Evolutionary conservation across 2,329 filamentous ascomycete genomes (phyloP), one percentile per base, ranked within the genome.

Genomic region (Talaromyces funiculosus): DNA sequence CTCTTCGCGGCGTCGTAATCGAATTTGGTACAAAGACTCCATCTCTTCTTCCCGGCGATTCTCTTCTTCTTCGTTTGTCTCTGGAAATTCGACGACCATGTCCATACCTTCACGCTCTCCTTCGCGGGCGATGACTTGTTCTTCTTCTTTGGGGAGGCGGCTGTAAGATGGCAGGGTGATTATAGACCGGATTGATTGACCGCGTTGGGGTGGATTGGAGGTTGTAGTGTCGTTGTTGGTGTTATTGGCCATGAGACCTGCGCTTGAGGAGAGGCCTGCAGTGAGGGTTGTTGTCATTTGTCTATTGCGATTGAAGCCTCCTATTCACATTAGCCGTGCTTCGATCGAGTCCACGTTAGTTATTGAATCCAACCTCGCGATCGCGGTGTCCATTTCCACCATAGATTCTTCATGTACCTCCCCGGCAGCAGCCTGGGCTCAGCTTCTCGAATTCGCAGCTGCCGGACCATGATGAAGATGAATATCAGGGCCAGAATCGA

Each of bases 101-200:
- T 99, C 94, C 67, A 99, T 91, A 7, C 94, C 94, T 57, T 83
- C 93, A 62, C 94, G 84, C 72, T 99, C 94, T 54, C 94, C 94
- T 73, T 96, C 94, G 4, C 92, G 84, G 7, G 87, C 94, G 53
- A 97, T 81, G 1, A 97, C 86, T 66, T 87, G 87, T 73, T 99
- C 94, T 49, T 85, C 87, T 20, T 89, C 87, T 54, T 85, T 82
- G 0, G 91, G 85, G 29, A 85, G 85, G 16, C 82, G 83, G 2
- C 89, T 87, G 73, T 99, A 99, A 0, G 90, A 84, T 0, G 94
- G 94, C 2, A 99, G 78, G 0, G 94, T 97, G 83, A 97, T 94
- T 60, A 97, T 86, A n/a, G 91, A 96, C 59, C 93, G 87, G 4
- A 97, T 82, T 8, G 90, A 95, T 1, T 90, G 92, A 68, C 93